Percentiles rank a stretch among this genome's conserved stretches.
These are phyloP conservation scores for Trametes villosa DNA, from an alignment of 768 basidiomycete species.

Conservation along the genomic window DNA sequence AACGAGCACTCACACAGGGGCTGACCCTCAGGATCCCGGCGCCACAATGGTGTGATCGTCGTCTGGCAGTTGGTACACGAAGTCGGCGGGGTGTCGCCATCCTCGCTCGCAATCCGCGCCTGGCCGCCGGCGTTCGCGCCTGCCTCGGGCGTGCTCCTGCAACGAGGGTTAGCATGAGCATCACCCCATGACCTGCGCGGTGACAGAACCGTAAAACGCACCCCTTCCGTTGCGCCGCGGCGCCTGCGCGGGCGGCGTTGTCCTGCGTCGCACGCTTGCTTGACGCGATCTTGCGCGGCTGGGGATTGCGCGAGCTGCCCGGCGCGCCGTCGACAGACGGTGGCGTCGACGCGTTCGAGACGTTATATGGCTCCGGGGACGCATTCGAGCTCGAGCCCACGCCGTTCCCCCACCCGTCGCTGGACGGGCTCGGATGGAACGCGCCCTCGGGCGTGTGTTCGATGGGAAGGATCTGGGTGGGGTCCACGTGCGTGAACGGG, in stretches of 20 bases:
- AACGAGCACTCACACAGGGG: slow-evolving; percentile 70
- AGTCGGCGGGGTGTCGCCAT: slow-evolving; percentile 74
- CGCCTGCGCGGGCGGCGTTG: slow-evolving; percentile 28
- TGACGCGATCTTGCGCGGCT: slow-evolving; percentile 64
- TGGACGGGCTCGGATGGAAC: slow-evolving; percentile 78
- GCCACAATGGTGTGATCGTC: slow-evolving; percentile 93
- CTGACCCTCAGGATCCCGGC: slow-evolving; percentile 90
- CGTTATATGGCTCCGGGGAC: slow-evolving; percentile 75
- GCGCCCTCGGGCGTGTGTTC: slow-evolving; percentile 49
- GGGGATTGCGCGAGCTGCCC: slow-evolving; percentile 33
- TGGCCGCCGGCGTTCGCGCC: slow-evolving; percentile 39
- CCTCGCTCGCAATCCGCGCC: slow-evolving; percentile 49
- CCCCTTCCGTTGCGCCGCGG: slow-evolving; percentile 50
- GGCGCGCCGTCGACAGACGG: slow-evolving; percentile 62
- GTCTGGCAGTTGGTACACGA: slow-evolving; percentile 95
- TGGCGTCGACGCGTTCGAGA: slow-evolving; percentile 73
- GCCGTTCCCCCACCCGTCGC: slow-evolving; percentile 80
- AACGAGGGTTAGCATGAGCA: background rate
- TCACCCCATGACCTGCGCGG: background rate
- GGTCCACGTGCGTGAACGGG: slow-evolving; percentile 84
- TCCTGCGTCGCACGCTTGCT: slow-evolving; percentile 66
- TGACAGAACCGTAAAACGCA: slow-evolving; percentile 16
- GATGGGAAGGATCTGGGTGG: slow-evolving; percentile 78
- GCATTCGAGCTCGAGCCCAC: slow-evolving; percentile 68
- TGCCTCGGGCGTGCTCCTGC: slow-evolving; percentile 68